Conservation (phyloP, 306 rosid species). For the Sphenostylis stenocarpa region DNA sequence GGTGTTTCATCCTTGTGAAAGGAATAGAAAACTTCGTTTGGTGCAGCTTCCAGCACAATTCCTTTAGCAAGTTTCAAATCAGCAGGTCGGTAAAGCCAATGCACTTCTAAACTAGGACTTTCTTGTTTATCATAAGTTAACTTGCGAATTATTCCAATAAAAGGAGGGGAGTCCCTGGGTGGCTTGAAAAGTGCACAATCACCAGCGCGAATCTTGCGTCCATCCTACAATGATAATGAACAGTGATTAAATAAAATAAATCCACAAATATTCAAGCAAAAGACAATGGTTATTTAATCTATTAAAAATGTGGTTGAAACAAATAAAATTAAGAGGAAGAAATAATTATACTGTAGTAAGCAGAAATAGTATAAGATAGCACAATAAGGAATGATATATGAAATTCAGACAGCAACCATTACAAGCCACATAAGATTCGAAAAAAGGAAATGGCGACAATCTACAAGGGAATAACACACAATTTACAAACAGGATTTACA, state of each 20-base stretch:
- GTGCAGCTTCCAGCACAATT: conserved; percentile 72
- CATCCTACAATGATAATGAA: conserved; percentile 55
- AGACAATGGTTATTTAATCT: background rate
- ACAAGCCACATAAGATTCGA: background rate
- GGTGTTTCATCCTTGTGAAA: conserved; percentile 95
- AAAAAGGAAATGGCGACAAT: background rate
- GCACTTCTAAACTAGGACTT: conserved; percentile 62
- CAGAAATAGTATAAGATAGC: background rate
- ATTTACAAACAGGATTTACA: background rate
- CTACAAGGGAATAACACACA: background rate
- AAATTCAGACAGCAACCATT: background rate
- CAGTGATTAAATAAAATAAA: background rate
- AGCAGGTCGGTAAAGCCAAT: conserved; percentile 92
- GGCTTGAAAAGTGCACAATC: conserved; percentile 98
- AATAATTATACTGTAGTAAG: background rate
- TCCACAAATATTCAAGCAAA: background rate
- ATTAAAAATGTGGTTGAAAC: background rate
- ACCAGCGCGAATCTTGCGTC: conserved; percentile 87
- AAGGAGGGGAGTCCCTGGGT: conserved; percentile 84
- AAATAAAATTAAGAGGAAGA: background rate
- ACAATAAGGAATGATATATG: background rate
- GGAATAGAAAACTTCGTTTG: conserved; percentile 90
- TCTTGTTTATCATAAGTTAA: conserved; percentile 50
- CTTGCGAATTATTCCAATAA: conserved; percentile 88
- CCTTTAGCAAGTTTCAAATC: conserved; percentile 82